Evolutionary conservation across 805 yeast species (phyloP).

Genomic region (Candida glaebosa): DNA sequence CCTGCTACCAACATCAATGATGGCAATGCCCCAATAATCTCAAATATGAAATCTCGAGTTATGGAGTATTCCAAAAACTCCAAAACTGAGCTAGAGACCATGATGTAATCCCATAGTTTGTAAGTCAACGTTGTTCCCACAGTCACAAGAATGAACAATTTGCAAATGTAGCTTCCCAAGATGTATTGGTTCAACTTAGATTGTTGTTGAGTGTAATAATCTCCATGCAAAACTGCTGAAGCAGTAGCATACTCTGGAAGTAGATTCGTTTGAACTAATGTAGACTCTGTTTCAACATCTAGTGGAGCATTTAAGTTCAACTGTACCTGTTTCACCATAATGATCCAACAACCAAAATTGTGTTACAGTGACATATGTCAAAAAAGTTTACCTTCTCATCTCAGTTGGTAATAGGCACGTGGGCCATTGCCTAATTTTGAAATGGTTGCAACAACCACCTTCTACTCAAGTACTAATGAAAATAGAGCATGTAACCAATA

Average conservation of each 20-base stretch:
- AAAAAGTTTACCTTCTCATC: not conserved
- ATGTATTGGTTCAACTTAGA: constrained; percentile 42
- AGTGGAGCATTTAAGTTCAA: constrained; percentile 55
- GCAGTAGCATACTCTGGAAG: constrained; percentile 59
- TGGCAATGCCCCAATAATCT: constrained; percentile 29
- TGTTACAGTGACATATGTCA: not conserved
- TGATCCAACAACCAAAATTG: not conserved
- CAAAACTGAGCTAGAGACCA: constrained; percentile 23
- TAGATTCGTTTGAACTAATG: constrained; percentile 46
- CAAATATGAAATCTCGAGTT: constrained; percentile 23
- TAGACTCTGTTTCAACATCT: constrained; percentile 48
- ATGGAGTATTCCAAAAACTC: constrained; percentile 25
- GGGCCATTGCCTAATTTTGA: constrained; percentile 8
- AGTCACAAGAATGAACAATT: constrained; percentile 17
- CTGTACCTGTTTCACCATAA: constrained; percentile 46
- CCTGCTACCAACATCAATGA: constrained; percentile 35
- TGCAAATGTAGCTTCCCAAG: constrained; percentile 45
- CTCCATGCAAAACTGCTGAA: constrained; percentile 61
- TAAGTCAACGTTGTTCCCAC: constrained; percentile 20
- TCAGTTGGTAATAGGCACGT: constrained; percentile 8
- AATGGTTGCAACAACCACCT: not conserved
- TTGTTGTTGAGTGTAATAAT: constrained; percentile 49
- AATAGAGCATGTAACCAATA: too few relatives aligned
- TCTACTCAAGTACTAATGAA: too few relatives aligned
- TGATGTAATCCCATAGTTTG: constrained; percentile 26